Percentiles rank a stretch among this genome's conserved stretches.
These are phyloP conservation scores for Coniochaeta prunicola DNA, from an alignment of 2,329 filamentous ascomycete species.

Conservation along the genomic window DNA sequence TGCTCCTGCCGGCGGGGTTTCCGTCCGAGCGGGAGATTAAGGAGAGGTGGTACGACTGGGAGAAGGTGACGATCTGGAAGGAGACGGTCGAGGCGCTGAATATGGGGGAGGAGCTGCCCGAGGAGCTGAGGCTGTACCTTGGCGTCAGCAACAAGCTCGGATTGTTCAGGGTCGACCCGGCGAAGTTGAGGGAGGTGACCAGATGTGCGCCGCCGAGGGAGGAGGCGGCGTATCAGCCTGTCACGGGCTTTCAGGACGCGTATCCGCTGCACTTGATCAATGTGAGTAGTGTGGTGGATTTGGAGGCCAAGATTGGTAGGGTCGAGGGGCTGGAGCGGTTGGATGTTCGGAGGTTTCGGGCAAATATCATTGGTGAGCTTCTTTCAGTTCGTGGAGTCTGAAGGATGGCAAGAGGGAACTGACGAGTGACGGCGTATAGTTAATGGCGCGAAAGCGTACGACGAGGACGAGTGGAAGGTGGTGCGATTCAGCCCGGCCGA, in stretches of 20 bases:
- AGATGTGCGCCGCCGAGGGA: slow-evolving; percentile 51
- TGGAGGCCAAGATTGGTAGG: slow-evolving; percentile 49
- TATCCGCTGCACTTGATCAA: slow-evolving; percentile 66
- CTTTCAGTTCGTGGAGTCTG: not conserved
- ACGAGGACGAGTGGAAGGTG: slow-evolving; percentile 63
- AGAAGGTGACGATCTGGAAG: slow-evolving; percentile 59
- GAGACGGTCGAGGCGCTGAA: slow-evolving; percentile 49
- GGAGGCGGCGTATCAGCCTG: slow-evolving; percentile 55
- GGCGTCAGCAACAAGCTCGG: slow-evolving; percentile 59
- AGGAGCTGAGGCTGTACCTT: slow-evolving; percentile 57
- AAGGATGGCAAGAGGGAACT: not conserved
- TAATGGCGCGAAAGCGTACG: slow-evolving; percentile 37
- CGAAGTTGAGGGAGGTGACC: slow-evolving; percentile 48
- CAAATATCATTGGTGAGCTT: slow-evolving; percentile 58
- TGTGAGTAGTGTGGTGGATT: slow-evolving; percentile 53
- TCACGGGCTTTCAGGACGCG: slow-evolving; percentile 64
- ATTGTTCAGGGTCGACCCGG: slow-evolving; percentile 61
- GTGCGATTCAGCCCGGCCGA: slow-evolving; percentile 46
- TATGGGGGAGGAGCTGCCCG: slow-evolving; percentile 49
- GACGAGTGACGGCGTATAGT: slow-evolving; percentile 5
- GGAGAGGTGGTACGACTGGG: slow-evolving; percentile 49
- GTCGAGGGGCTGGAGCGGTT: slow-evolving; percentile 41
- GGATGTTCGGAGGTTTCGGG: slow-evolving; percentile 58
- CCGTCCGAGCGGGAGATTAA: slow-evolving; percentile 51
- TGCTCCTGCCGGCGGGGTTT: slow-evolving; percentile 58